Base-by-base conservation (phyloP, 23 red algal species). In the Gracilariopsis chorda region DNA sequence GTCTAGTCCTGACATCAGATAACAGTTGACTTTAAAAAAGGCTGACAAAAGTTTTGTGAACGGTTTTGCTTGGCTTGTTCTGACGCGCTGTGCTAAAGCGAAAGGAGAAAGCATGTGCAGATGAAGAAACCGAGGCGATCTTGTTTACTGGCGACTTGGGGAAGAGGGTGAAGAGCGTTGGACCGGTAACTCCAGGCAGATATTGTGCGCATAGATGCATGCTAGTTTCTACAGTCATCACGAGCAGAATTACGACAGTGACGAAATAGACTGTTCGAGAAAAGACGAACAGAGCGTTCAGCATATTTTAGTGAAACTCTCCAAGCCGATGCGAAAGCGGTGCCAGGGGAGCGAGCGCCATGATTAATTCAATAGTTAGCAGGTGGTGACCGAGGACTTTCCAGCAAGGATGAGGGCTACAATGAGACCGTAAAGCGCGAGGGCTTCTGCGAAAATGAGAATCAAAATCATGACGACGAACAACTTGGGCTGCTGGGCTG, bases 381-480 rank as follows among this genome's bases (percentile, higher is more conserved):
- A 98, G 42, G 77, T 90, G 59, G 76, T 88, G 33, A 86, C 76
- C 19, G 88, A 87, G 20, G 93, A 95, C 74, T 98, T 98, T 51
- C 96, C 93, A 36, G 91, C 75, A 27, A 98, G 89, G 55, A 98
- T 98, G 30, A 98, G 89, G 23, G 96, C 96, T 13, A 98, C 96
- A 63, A 98, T 98, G 44, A 98, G 80, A 65, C 96, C 96, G 72
- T 98, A 98, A 61, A 98, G 93, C 0, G 96, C 96, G 25, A 98
- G 93, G 80, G 92, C 92, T 65, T 95, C 92, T 59, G 92, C 92
- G 76, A 95, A 95, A 91, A 95, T 95, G 86, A 95, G 92, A 89
- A 95, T 95, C 44, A 95, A 83, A 87, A 95, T 95, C 84, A 95
- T 95, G 51, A 84, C 83, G 49, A 95, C 92, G n/a, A 88, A 95